Evolutionary conservation across 257 asterid species (phyloP).

Genomic region (Capsicum rhomboideum): DNA sequence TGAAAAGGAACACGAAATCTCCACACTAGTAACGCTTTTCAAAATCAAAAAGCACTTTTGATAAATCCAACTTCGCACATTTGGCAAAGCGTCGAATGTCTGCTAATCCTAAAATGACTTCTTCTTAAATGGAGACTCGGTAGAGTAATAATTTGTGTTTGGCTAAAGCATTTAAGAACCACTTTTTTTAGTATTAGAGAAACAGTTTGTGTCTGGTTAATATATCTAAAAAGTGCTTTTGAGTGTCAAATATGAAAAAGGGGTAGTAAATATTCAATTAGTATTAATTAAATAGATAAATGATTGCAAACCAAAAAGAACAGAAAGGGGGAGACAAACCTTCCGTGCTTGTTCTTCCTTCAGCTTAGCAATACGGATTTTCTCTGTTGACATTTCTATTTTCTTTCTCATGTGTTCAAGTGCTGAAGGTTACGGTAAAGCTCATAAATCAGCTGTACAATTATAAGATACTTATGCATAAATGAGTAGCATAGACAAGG

Average conservation of each 20-base stretch:
- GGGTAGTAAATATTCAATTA: neutral
- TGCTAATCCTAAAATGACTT: neutral
- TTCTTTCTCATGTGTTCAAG: conserved; percentile 95
- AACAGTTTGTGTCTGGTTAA: neutral
- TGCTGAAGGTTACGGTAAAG: conserved; percentile 32
- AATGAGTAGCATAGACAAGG: conserved; percentile 6
- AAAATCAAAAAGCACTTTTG: neutral
- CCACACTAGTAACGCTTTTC: neutral
- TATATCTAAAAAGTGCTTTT: neutral
- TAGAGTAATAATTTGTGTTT: neutral
- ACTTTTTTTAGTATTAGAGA: neutral
- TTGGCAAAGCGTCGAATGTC: neutral
- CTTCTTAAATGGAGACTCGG: neutral
- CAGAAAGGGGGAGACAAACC: conserved; percentile 29
- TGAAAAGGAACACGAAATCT: neutral
- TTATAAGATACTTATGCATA: neutral
- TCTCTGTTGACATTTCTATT: conserved; percentile 80
- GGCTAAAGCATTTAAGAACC: neutral
- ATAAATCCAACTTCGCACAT: neutral
- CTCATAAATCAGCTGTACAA: neutral
- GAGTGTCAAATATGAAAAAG: neutral
- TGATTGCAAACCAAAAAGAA: neutral
- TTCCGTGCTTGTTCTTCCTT: conserved; percentile 74
- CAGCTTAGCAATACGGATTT: conserved; percentile 54
- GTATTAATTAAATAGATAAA: neutral